Conservation (phyloP, 108 stramenopile genomes). For the Aurantiochytrium sp. region DNA sequence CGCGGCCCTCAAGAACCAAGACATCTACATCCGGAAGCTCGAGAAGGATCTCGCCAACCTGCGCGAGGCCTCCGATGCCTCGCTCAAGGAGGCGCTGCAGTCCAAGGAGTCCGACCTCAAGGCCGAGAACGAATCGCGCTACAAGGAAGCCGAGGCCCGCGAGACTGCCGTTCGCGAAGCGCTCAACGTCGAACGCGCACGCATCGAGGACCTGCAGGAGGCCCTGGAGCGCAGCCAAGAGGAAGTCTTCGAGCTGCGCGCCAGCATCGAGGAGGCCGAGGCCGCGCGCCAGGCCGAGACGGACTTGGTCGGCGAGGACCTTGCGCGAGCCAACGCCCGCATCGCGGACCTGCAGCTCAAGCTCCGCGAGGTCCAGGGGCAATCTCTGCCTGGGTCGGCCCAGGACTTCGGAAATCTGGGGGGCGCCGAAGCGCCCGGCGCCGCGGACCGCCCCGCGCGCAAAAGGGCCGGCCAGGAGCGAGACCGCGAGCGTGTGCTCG, state of each 20-base stretch:
- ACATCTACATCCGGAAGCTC: constrained; percentile 79
- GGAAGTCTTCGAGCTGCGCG: not conserved
- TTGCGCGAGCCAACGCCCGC: not conserved
- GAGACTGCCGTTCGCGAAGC: not conserved
- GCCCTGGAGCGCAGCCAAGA: not conserved
- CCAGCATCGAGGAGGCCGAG: not conserved
- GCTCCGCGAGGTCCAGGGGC: too few species aligned
- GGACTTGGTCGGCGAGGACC: not conserved
- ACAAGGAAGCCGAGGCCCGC: not conserved
- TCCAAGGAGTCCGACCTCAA: not conserved
- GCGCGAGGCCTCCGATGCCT: constrained; percentile 44
- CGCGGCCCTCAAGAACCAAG: constrained; percentile 77
- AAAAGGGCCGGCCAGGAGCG: too few species aligned
- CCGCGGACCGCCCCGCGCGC: too few species aligned
- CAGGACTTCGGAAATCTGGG: too few species aligned
- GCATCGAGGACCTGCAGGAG: not conserved
- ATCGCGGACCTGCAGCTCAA: not conserved
- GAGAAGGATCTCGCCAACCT: constrained; percentile 71
- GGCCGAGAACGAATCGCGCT: not conserved
- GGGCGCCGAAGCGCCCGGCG: too few species aligned
- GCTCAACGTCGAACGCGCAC: not conserved
- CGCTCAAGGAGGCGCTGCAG: not conserved
- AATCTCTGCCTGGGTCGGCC: not conserved
- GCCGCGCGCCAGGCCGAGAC: not conserved
- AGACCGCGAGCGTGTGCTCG: constrained; percentile 6